Evolutionary conservation across 352 stramenopile genomes (phyloP), one percentile per base, ranked within the genome.

Genomic region (Phytophthora citricola): DNA sequence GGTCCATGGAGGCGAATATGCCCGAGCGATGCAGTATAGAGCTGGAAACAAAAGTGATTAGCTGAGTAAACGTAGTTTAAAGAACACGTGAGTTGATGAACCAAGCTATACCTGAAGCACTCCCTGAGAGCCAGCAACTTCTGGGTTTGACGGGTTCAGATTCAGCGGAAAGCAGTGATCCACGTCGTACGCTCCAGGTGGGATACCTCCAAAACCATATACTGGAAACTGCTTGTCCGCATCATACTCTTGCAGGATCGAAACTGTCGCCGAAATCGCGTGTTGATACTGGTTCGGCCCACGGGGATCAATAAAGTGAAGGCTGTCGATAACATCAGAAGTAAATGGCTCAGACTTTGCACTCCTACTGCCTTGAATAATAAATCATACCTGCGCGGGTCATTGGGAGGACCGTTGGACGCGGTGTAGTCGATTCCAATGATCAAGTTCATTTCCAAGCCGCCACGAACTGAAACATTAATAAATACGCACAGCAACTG

Each of bases 81-180:
- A 48, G 11, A 22, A n/a, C n/a, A 48, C 15, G 6, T 10, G 8
- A 39, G 26, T 1, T 12, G 29, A 43, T 11, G 17, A 44, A 14
- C 3, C 4, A 26, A 40, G 10, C 17, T 14, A n/a, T 58, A 90
- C 79, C 63, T 92, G 64, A 29, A 96, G 75, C 4, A 97, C 84
- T 36, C 89, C 90, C 27, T 93, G 59, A 14, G 86, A 76, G 10
- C 87, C 87, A 10, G 69, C 55, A 46, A 95, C 90, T 63, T 95
- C 87, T 4, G 83, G 83, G 17, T 89, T 87, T 5, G 75, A 81
- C 32, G 76, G 73, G 41, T 93, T 87, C 26, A 87, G 55, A 55
- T 87, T 92, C 11, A 97, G 73, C 14, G 92, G 81, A 73, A 98
- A 99, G 73, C 92, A 98, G 69, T 99, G 94, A 34, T 89, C 66